Evolutionary conservation across 139 green algal genomes (phyloP), one percentile per base, ranked within the genome.

Genomic region (Micractinium conductrix): DNA sequence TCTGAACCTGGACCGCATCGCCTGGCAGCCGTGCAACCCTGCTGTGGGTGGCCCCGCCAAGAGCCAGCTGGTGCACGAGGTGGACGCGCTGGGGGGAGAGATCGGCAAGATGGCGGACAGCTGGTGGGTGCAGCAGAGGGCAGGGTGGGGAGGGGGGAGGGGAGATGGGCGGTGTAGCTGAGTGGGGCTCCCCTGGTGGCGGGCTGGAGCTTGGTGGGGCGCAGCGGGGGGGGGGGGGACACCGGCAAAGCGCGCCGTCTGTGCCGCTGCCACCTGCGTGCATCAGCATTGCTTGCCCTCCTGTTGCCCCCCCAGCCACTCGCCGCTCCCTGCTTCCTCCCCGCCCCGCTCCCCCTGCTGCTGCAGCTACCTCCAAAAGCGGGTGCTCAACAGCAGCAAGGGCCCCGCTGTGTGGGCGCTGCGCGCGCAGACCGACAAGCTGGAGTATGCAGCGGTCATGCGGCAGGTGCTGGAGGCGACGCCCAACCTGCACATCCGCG

Each of bases 331-430:
- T 1, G 19, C 1, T 42, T 37, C 24, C 37, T 19, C 35, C 24
- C 35, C 2, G 0, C 37, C 33, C 0, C 37, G 22, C 5, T 14
- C n/a, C 37, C 22, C 4, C 74, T 62, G 4, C 38, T 0, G 16
- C 33, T 50, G 75, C 75, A 81, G 75, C 55, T 81, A 81, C 68
- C 87, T 99, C 33, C 97, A 99, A 89, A 98, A 98, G 81, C 88
- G 97, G 0, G 92, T 99, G 35, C 91, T 99, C 10, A 99, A 99
- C 89, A 78, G 86, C 24, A 97, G 92, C 38, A 98, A 98, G 93
- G 97, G 97, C 2, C 97, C 97, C 21, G 97, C 97, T 0, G 97
- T 99, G 88, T 99, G 97, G 96, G 95, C 97, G 53, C 91, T 99
- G 74, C 90, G 97, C 1, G 97, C 97, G 0, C 97, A 99, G 89